These are phyloP conservation scores for Cenchrus purpureus DNA, from an alignment of 176 grass and related monocot species.

Conservation along the genomic window DNA sequence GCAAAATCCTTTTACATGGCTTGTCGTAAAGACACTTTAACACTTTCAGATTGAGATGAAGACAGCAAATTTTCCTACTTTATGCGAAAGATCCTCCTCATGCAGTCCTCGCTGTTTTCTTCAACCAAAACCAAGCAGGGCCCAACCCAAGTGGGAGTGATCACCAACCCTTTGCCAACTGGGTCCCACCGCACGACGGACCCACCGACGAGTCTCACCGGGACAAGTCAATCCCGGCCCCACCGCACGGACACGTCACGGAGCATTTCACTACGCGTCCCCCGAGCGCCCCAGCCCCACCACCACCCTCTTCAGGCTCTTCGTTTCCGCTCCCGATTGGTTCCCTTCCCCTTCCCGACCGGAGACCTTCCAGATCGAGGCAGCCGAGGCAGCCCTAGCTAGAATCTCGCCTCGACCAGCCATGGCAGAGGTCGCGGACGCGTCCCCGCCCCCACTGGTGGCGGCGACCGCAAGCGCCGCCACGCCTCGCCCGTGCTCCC, in stretches of 20 bases:
- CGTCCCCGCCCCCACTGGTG: background rate
- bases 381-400: background rate
- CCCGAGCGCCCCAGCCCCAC: background rate
- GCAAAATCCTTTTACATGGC: background rate
- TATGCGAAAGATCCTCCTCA: background rate
- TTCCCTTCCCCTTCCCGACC: slow-evolving; percentile 26
- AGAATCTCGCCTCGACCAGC: background rate
- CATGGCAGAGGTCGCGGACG: slow-evolving; percentile 89
- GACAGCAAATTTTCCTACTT: background rate
- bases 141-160: too few species aligned
- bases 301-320: background rate
- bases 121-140: background rate
- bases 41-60: background rate
- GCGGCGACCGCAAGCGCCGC: slow-evolving; percentile 56
- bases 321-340: slow-evolving; percentile 3
- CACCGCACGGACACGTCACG: background rate
- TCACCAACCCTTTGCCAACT: background rate
- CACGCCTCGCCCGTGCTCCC: slow-evolving; percentile 60
- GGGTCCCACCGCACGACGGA: background rate
- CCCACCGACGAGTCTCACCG: slow-evolving; percentile 1
- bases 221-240: background rate
- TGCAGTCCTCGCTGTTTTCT: background rate
- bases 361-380: slow-evolving; percentile 46
- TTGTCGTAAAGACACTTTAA: background rate
- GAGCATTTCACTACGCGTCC: background rate